Conservation (phyloP, 2,329 filamentous ascomycete species). For the Mycosphaerella sp. region DNA sequence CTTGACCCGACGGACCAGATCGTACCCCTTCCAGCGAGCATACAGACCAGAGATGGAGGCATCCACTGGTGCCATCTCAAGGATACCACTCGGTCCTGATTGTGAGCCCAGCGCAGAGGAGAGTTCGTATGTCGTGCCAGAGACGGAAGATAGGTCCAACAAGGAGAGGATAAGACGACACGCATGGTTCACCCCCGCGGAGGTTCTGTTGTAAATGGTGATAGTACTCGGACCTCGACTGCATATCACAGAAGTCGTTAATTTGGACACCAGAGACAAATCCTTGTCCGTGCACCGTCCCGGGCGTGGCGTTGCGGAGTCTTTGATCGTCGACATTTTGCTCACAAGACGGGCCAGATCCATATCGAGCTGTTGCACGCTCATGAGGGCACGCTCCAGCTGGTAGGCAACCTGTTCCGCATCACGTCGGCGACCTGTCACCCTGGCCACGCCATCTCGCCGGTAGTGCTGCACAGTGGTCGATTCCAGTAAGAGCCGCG, state of each 20-base stretch:
- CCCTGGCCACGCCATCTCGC: constrained; percentile 25
- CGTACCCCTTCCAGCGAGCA: not conserved
- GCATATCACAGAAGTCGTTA: constrained; percentile 22
- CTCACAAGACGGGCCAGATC: constrained; percentile 14
- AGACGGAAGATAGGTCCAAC: not conserved
- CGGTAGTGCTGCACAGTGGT: constrained; percentile 21
- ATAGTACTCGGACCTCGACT: constrained; percentile 1
- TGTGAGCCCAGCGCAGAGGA: not conserved
- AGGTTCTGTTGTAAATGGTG: constrained; percentile 11
- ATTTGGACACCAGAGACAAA: constrained; percentile 16
- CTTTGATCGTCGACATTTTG: not conserved
- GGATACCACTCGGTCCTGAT: not conserved
- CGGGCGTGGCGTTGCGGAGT: not conserved
- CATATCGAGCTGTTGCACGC: constrained; percentile 14
- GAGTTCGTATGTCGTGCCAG: not conserved
- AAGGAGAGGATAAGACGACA: constrained; percentile 16
- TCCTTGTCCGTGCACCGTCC: constrained; percentile 16
- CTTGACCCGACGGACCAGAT: not conserved
- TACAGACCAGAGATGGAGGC: not conserved
- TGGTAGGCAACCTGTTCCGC: constrained; percentile 26
- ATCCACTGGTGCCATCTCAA: not conserved
- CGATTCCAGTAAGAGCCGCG: constrained; percentile 19
- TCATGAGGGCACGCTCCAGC: constrained; percentile 20
- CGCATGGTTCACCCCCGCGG: constrained; percentile 14
- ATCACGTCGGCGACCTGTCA: constrained; percentile 28